Evolutionary conservation across 1,284 basidiomycete genomes (phyloP).

Genomic region (Chiua sp.): DNA sequence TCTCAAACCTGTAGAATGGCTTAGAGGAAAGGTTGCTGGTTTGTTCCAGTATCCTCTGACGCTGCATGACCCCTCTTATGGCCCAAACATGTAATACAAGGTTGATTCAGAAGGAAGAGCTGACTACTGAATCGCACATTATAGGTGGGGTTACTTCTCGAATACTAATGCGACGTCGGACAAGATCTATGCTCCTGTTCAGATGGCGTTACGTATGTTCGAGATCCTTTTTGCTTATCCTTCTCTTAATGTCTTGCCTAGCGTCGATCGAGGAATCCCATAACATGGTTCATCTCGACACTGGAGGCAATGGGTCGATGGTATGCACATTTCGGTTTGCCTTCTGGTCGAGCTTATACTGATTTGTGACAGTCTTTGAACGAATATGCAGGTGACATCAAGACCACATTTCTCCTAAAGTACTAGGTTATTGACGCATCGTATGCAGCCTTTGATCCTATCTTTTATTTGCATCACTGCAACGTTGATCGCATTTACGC

Average conservation of each 20-base stretch:
- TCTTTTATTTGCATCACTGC: slow-evolving; percentile 22
- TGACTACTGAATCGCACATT: background rate
- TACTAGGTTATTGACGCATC: background rate
- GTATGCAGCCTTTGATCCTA: slow-evolving; percentile 17
- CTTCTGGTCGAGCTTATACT: background rate
- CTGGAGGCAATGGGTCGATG: slow-evolving; percentile 18
- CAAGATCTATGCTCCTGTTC: slow-evolving; percentile 2
- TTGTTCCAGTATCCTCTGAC: slow-evolving; percentile 19
- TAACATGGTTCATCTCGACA: slow-evolving; percentile 20
- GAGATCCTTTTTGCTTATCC: background rate
- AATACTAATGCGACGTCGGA: background rate
- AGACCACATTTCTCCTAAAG: background rate
- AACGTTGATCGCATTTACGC: slow-evolving; percentile 24
- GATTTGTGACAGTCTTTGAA: slow-evolving; percentile 7
- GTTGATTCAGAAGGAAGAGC: background rate
- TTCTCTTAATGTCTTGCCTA: slow-evolving; percentile 4
- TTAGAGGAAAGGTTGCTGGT: slow-evolving; percentile 17
- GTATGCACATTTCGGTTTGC: slow-evolving; percentile 1
- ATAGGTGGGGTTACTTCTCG: slow-evolving; percentile 25
- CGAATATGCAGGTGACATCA: slow-evolving; percentile 20
- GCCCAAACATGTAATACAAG: slow-evolving; percentile 17
- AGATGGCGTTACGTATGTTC: slow-evolving; percentile 4
- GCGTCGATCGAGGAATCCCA: slow-evolving; percentile 22
- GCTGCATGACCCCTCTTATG: slow-evolving; percentile 9
- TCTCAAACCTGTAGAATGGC: slow-evolving; percentile 5